Base-by-base conservation (phyloP, 2,329 filamentous ascomycete genomes). In the Exophiala sp. region DNA sequence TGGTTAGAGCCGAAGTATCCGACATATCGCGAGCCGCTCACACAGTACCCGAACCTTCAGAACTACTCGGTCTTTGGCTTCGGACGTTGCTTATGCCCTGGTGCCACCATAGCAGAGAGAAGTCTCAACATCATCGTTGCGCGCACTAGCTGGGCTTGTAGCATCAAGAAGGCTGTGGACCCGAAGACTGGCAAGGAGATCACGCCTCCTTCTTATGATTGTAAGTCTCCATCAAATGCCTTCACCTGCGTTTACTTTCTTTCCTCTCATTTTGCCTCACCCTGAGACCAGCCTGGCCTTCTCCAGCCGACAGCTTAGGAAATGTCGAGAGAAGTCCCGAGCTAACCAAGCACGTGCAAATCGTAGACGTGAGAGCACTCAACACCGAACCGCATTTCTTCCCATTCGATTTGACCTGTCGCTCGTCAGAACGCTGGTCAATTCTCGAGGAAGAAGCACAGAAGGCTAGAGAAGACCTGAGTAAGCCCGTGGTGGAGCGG, bases 51-150 rank as follows among this genome's bases (percentile, higher is more conserved):
- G 3, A 80, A 76, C 50, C 74, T 81, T 53, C 76, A 78, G 56
- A 79, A 78, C 62, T 75, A 76, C 64, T 74, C 74, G 7, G 76
- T 77, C 32, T 82, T 82, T 54, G 80, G 79, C n/a, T 81, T 79
- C 66, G 79, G 79, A 2, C 72, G 79, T 41, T 71, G 80, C 3
- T 64, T 66, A 50, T 67, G 65, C 50, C 62, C 64, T 5, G 64
- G 64, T 11, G 60, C 58, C 46, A 63, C 65, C 43, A 62, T 65
- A 33, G 62, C 63, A 1, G 63, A 65, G 52, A 55, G 58, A 34
- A 59, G 51, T 14, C 41, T 65, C 11, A 47, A 61, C 12, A 54
- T 64, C 14, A 35, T 63, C 24, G 41, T 57, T 29, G 61, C 63
- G 14, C 45, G 57, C 32, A 52, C 64, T 11, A 61, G 53, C n/a